Evolutionary conservation across 805 yeast genomes (phyloP).

Genomic region (Candida quercuum): DNA sequence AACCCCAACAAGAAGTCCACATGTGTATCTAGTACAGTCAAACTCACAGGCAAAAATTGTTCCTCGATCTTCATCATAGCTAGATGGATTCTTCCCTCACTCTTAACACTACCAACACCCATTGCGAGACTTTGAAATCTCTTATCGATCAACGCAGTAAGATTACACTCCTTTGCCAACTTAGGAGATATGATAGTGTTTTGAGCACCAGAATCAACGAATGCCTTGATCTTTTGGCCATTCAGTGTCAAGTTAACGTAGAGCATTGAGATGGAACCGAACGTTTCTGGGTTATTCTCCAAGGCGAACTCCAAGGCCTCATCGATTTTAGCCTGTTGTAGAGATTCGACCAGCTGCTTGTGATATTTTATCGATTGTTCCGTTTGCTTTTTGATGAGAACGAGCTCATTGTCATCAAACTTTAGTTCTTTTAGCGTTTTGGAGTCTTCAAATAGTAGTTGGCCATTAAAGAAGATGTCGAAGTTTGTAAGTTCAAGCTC

Average conservation of each 20-base stretch:
- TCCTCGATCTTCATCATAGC: conserved; percentile 79
- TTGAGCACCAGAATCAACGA: conserved; percentile 97
- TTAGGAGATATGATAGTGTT: conserved; percentile 75
- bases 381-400: neutral
- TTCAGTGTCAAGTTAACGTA: conserved; percentile 76
- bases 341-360: too few species aligned
- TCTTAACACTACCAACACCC: conserved; percentile 83
- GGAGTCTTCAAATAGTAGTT: neutral
- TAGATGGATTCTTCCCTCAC: conserved; percentile 81
- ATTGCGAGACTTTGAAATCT: conserved; percentile 77
- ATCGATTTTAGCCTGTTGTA: conserved; percentile 45
- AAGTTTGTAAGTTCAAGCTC: neutral
- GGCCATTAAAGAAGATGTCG: neutral
- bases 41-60: conserved; percentile 58
- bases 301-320: conserved; percentile 76
- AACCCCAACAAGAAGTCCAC: conserved; percentile 81
- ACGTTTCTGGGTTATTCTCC: conserved; percentile 87
- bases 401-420: neutral
- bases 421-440: neutral
- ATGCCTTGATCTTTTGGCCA: conserved; percentile 78
- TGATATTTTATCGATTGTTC: neutral
- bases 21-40: conserved; percentile 64
- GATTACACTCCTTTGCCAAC: conserved; percentile 67
- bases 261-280: conserved; percentile 78
- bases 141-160: conserved; percentile 69